Conservation (phyloP, 2,329 filamentous ascomycete genomes). For the Calonectria honghensis region DNA sequence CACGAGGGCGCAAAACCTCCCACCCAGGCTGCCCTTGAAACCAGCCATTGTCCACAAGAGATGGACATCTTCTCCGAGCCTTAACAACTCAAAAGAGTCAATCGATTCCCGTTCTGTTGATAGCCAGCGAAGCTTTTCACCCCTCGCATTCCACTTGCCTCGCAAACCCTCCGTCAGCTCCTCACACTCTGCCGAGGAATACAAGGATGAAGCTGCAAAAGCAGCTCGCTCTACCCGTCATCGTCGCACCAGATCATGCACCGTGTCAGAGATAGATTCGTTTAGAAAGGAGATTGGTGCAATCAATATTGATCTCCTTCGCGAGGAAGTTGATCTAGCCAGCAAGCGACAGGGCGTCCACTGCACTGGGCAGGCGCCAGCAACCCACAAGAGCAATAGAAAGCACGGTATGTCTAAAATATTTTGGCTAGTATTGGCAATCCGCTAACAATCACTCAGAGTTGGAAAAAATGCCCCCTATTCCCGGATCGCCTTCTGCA, state of each 20-base stretch:
- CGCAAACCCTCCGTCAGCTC: not conserved
- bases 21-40: not conserved
- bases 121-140: not conserved
- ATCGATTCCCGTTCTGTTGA: not conserved
- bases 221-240: not conserved
- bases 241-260: conserved; percentile 7
- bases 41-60: conserved; percentile 5
- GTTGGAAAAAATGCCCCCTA: conserved; percentile 18
- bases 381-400: not conserved
- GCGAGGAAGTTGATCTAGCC: too few relatives aligned
- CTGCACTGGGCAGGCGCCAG: not conserved
- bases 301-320: not conserved
- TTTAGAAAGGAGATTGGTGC: conserved; percentile 6
- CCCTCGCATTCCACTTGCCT: conserved; percentile 7
- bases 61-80: conserved; percentile 1
- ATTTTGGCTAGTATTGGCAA: too few relatives aligned
- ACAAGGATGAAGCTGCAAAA: not conserved
- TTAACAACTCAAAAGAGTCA: not conserved
- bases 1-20: not conserved
- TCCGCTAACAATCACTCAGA: not conserved
- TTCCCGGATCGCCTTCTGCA: not conserved
- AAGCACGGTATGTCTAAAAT: not conserved
- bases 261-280: not conserved
- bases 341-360: not conserved
- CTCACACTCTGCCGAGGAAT: not conserved